Evolutionary conservation across 2,329 filamentous ascomycete genomes (phyloP), one percentile per base, ranked within the genome.

Genomic region (Arthrobotrys pseudoclavata): DNA sequence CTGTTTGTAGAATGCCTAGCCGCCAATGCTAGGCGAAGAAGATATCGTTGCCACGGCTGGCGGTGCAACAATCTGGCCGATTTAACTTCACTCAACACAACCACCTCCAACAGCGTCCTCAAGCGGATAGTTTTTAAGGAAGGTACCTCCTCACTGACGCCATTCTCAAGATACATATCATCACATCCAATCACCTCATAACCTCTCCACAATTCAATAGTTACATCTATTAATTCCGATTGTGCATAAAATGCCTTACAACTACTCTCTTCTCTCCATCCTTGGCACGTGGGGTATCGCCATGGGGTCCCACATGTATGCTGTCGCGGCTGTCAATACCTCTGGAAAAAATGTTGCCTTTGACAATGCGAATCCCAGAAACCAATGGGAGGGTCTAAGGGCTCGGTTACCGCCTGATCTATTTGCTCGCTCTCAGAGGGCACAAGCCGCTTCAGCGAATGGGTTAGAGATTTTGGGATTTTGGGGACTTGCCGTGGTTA

Each of bases 21-120:
- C 12, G 34, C 55, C 55, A 60, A 60, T 26, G 10, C 34, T 60
- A n/a, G 55, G 55, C 31, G 31, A 37, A n/a, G n/a, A 42, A 12
- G 12, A 24, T 5, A 15, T 9, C 34, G 26, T 18, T 26, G 20
- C 29, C 34, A 60, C 55, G 55, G 55, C 55, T 60, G 55, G 55
- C 64, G 64, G 64, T 53, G 37, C 50, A 68, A 68, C 50, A 53
- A 68, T 68, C 53, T 52, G 37, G 6, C 64, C 64, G 64, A 68
- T 42, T 10, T 5, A 42, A 18, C 37, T 12, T 68, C 50, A 3
- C 53, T 31, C 34, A 57, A 34, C 37, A 26, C 50, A 68, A 40
- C 34, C 2, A 15, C 26, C 24, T 26, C 42, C 52, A 24, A 53
- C 26, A 34, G 9, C n/a, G 4, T 4, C 3, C 7, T 5, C n/a